A percentile compares a stretch with the other conserved stretches of the same genome.
Conservation (phyloP, 2,329 filamentous ascomycete genomes). For the Ophiostoma fasciatum region DNA sequence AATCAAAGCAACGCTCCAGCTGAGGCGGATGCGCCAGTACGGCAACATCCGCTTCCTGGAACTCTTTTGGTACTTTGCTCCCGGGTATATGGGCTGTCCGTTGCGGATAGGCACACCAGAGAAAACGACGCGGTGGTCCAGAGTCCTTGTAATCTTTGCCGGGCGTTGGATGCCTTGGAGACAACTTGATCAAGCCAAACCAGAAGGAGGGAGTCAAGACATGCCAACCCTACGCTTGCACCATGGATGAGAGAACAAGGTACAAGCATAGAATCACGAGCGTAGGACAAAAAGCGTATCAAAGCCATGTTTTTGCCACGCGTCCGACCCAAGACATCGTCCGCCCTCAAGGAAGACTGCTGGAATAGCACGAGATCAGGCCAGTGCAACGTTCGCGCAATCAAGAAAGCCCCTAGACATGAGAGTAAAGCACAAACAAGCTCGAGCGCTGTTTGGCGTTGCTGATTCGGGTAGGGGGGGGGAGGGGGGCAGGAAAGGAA, state of each 20-base stretch:
- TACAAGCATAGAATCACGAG: conserved; percentile 65
- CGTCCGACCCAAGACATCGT: conserved; percentile 77
- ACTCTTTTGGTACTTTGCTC: conserved; percentile 35
- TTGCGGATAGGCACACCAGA: conserved; percentile 37
- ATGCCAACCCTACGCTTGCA: conserved; percentile 69
- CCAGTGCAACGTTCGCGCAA: conserved; percentile 72
- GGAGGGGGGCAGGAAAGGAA: conserved; percentile 25
- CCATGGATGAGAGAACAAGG: conserved; percentile 39
- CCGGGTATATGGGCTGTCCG: conserved; percentile 43
- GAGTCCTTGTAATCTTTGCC: conserved; percentile 7
- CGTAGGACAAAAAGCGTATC: conserved; percentile 57
- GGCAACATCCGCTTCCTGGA: conserved; percentile 35
- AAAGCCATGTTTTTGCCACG: conserved; percentile 35
- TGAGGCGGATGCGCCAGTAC: conserved; percentile 27
- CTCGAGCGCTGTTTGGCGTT: conserved; percentile 40
- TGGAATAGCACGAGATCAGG: conserved; percentile 73
- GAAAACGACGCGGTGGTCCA: conserved; percentile 17
- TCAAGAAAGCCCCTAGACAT: conserved; percentile 75
- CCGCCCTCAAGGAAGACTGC: conserved; percentile 63
- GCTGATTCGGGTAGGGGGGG: conserved; percentile 18
- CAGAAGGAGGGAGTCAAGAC: conserved; percentile 43
- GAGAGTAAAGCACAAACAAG: conserved; percentile 75
- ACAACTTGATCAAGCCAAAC: conserved; percentile 45
- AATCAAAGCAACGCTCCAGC: conserved; percentile 49
- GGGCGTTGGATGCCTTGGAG: conserved; percentile 33